Evolutionary conservation across 108 stramenopile species (phyloP).

Genomic region (Skeletonema marinoi): DNA sequence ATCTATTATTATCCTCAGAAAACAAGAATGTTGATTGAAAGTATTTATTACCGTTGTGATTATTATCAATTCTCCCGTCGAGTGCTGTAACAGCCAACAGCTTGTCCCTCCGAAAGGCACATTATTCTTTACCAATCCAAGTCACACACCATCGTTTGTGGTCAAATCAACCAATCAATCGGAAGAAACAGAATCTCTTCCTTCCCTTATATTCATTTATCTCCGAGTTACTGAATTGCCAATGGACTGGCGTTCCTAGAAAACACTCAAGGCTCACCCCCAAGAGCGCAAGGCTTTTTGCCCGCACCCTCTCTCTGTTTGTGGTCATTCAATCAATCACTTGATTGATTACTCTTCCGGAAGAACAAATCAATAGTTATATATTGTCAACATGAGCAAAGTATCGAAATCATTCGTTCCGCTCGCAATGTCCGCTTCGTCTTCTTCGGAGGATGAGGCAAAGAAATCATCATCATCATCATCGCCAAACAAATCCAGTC

Average conservation of each 20-base stretch:
- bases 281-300: no score
- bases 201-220: no score
- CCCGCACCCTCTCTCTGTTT: background rate
- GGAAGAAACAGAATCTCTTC: no score
- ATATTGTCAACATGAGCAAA: background rate
- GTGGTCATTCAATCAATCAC: background rate
- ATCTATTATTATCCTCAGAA: background rate
- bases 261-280: no score
- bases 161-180: no score
- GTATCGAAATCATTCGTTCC: background rate
- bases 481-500: background rate
- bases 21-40: background rate
- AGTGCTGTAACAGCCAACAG: background rate
- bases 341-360: background rate
- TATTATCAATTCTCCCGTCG: background rate
- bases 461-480: background rate
- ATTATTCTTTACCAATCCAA: background rate
- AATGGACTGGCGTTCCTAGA: no score
- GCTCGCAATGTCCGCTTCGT: background rate
- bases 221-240: no score
- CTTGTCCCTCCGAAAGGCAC: background rate
- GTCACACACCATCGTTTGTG: background rate
- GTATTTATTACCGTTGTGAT: background rate
- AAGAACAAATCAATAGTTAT: background rate
- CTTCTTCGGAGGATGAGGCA: background rate